phyloP scores from a whole-genome alignment of 1,284 basidiomycete genomes.

The Melampsora larici-populina region DNA sequence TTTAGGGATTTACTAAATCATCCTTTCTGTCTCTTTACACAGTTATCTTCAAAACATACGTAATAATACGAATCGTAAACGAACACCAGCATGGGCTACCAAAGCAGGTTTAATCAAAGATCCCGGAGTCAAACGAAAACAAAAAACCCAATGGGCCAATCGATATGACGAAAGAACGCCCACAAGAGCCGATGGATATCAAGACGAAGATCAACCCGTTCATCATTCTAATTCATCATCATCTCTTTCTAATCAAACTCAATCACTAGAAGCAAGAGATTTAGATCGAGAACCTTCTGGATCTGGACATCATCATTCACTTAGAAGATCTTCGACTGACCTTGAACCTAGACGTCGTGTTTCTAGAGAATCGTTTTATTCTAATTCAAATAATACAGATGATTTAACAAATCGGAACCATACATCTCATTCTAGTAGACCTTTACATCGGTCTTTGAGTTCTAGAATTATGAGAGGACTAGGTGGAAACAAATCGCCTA shows the following conservation, averaged over 20 bases:
- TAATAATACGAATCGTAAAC: constrained; percentile 84
- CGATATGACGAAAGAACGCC: constrained; percentile 38
- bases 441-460: constrained; percentile 5
- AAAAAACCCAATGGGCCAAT: constrained; percentile 35
- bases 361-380: constrained; percentile 1
- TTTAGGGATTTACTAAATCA: too few species aligned
- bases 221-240: background rate
- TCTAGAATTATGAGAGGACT: background rate
- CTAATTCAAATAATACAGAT: background rate
- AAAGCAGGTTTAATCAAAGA: constrained; percentile 81
- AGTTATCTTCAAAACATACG: constrained; percentile 69
- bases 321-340: background rate
- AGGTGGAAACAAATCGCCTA: background rate
- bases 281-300: too few species aligned
- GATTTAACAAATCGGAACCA: background rate
- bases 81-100: constrained; percentile 92
- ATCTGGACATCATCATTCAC: background rate
- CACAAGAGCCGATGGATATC: constrained; percentile 25
- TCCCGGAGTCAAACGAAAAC: background rate
- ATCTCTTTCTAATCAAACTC: background rate
- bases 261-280: background rate
- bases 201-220: constrained; percentile 8
- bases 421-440: background rate
- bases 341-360: background rate
- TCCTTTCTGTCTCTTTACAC: background rate